phyloP scores from a whole-genome alignment of 306 rosid species.

The Oemleria cerasiformis region DNA sequence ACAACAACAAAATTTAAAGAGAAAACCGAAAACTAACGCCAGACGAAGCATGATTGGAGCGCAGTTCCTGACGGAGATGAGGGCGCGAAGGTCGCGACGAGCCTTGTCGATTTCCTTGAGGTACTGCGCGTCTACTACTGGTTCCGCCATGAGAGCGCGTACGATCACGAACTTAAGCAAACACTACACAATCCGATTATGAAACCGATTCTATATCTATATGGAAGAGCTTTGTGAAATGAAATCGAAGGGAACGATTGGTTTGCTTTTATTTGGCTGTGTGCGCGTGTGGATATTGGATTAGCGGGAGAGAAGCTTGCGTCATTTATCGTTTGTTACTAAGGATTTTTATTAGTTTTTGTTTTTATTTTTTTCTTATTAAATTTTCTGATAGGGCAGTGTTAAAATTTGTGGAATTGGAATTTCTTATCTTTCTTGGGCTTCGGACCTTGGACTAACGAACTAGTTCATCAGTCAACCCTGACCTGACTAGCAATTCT shows the following conservation, averaged over 20 bases:
- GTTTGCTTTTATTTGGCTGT: not conserved
- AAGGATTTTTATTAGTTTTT: not conserved
- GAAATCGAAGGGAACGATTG: not conserved
- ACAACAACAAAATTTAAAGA: not conserved
- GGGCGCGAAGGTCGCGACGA: constrained; percentile 63
- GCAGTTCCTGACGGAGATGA: constrained; percentile 47
- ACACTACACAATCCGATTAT: not conserved
- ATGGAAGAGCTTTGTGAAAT: not conserved
- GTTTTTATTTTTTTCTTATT: not conserved
- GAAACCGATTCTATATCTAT: not conserved
- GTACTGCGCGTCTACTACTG: constrained; percentile 40
- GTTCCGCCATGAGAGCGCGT: constrained; percentile 34
- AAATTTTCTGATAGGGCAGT: not conserved
- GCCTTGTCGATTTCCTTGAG: constrained; percentile 56
- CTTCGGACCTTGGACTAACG: constrained; percentile 13
- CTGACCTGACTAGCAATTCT: not conserved
- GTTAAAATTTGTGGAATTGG: constrained; percentile 1
- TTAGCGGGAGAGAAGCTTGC: not conserved
- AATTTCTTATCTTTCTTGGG: constrained; percentile 16
- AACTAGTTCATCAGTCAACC: not conserved
- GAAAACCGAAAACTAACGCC: constrained; percentile 38
- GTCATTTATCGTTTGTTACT: not conserved
- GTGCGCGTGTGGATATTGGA: not conserved
- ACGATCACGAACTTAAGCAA: not conserved
- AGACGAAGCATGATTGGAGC: constrained; percentile 82